Percentiles rank a stretch among this genome's conserved stretches.
Conservation (phyloP, 2,329 filamentous ascomycete species). For the Erysiphe neolycopersici region DNA sequence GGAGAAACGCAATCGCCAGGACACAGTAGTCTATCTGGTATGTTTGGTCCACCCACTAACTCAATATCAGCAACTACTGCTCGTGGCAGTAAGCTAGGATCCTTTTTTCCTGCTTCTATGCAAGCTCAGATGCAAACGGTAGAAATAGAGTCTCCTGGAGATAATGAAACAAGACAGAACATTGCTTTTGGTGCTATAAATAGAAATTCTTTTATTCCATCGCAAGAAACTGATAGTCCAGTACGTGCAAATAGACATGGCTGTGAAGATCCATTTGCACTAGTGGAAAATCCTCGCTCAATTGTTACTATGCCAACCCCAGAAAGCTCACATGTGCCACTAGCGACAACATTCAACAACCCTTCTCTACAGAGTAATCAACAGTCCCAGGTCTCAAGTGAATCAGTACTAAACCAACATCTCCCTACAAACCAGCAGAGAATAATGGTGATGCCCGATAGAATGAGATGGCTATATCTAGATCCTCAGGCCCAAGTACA, state of each 20-base stretch:
- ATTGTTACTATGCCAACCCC: slow-evolving; percentile 9
- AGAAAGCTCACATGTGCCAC: slow-evolving; percentile 7
- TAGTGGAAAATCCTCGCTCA: slow-evolving; percentile 5
- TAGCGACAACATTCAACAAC: slow-evolving; percentile 8
- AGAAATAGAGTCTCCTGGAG: slow-evolving; percentile 34
- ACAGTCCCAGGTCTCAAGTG: slow-evolving; percentile 13
- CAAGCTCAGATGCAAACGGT: slow-evolving; percentile 66
- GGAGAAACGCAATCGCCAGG: slow-evolving; percentile 55
- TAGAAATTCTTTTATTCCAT: slow-evolving; percentile 27
- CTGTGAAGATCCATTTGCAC: slow-evolving; percentile 23
- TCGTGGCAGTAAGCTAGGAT: slow-evolving; percentile 58
- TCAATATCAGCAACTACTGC: slow-evolving; percentile 33
- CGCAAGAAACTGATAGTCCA: slow-evolving; percentile 31
- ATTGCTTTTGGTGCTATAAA: slow-evolving; percentile 42
- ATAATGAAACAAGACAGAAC: slow-evolving; percentile 32
- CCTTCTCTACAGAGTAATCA: slow-evolving; percentile 11
- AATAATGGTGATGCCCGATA: slow-evolving; percentile 96
- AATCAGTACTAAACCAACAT: slow-evolving; percentile 32
- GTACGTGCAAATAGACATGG: slow-evolving; percentile 26
- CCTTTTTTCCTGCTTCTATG: slow-evolving; percentile 68
- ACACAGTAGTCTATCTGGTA: slow-evolving; percentile 35
- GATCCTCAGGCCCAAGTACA: slow-evolving; percentile 83
- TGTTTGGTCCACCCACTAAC: slow-evolving; percentile 36
- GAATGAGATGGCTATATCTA: slow-evolving; percentile 96
- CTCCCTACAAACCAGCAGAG: slow-evolving; percentile 43